phyloP scores from a whole-genome alignment of 805 yeast species.

The Maudiozyma serrabonitensis region DNA sequence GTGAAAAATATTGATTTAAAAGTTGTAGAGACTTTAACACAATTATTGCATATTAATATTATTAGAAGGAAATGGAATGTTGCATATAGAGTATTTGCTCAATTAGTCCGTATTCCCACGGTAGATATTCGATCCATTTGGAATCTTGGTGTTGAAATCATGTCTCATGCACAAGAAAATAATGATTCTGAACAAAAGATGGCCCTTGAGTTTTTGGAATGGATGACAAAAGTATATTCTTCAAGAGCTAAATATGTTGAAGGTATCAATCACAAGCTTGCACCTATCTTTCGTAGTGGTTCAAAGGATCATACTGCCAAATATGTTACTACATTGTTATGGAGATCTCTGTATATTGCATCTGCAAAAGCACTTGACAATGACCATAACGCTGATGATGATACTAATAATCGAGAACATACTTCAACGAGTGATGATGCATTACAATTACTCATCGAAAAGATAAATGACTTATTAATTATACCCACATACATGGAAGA shows the following conservation, averaged over 20 bases:
- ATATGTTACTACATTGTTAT: constrained; percentile 22
- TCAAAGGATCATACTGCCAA: constrained; percentile 24
- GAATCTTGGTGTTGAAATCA: constrained; percentile 54
- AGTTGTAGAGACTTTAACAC: constrained; percentile 27
- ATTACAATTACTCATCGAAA: constrained; percentile 16
- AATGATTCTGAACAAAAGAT: not conserved
- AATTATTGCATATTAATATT: constrained; percentile 41
- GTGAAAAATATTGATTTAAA: constrained; percentile 10
- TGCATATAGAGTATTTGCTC: constrained; percentile 44
- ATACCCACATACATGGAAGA: constrained; percentile 29
- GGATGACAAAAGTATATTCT: constrained; percentile 23
- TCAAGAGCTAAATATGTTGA: constrained; percentile 18
- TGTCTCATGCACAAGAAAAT: constrained; percentile 18
- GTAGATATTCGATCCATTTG: constrained; percentile 50
- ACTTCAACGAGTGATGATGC: not conserved
- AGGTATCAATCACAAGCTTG: constrained; percentile 15
- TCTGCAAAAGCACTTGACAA: constrained; percentile 4
- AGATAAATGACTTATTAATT: constrained; percentile 20
- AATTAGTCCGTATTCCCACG: constrained; percentile 38
- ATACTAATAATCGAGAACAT: not conserved
- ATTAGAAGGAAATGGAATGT: constrained; percentile 42
- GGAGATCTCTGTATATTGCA: constrained; percentile 15
- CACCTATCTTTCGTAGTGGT: constrained; percentile 24
- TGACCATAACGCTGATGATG: not conserved
- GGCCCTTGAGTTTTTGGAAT: constrained; percentile 18